A percentile compares a stretch with the other conserved stretches of the same genome.
phyloP scores from a whole-genome alignment of 148 eudicot genomes.

The Polygonum aviculare region DNA sequence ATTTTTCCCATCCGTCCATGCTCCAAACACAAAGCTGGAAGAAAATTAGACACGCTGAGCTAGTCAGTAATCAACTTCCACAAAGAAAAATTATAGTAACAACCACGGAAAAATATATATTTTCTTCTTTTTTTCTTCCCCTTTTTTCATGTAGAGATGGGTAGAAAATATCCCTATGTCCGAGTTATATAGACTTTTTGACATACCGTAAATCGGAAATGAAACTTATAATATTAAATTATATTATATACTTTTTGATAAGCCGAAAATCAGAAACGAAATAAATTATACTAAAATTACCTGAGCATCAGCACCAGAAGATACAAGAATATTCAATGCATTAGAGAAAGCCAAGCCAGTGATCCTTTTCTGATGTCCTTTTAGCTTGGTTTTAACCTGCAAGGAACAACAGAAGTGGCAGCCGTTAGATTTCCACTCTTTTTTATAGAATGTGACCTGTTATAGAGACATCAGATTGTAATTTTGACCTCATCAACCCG shows the following conservation, averaged over 20 bases:
- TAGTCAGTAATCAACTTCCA: neutral
- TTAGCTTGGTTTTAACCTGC: constrained; percentile 62
- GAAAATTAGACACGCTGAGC: neutral
- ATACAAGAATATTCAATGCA: constrained; percentile 61
- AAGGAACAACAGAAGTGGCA: neutral
- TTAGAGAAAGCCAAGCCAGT: constrained; percentile 75
- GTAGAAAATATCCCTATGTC: neutral
- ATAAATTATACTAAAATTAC: constrained; percentile 16
- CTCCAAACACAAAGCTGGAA: constrained; percentile 80
- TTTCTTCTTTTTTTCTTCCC: neutral
- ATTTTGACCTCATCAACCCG: constrained; percentile 66
- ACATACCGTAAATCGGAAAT: neutral
- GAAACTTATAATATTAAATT: neutral
- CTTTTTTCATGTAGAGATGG: neutral
- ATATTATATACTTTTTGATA: neutral
- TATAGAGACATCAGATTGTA: neutral
- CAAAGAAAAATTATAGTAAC: neutral
- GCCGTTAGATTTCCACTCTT: neutral
- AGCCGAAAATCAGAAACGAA: neutral
- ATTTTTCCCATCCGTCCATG: constrained; percentile 72
- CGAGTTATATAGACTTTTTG: neutral
- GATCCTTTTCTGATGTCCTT: constrained; percentile 79
- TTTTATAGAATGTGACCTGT: neutral
- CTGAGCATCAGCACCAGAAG: constrained; percentile 89
- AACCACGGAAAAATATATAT: neutral